Percentiles rank a stretch among this genome's conserved stretches.
phyloP scores from a whole-genome alignment of 2,329 filamentous ascomycete species.

The Cladosporium sp. region DNA sequence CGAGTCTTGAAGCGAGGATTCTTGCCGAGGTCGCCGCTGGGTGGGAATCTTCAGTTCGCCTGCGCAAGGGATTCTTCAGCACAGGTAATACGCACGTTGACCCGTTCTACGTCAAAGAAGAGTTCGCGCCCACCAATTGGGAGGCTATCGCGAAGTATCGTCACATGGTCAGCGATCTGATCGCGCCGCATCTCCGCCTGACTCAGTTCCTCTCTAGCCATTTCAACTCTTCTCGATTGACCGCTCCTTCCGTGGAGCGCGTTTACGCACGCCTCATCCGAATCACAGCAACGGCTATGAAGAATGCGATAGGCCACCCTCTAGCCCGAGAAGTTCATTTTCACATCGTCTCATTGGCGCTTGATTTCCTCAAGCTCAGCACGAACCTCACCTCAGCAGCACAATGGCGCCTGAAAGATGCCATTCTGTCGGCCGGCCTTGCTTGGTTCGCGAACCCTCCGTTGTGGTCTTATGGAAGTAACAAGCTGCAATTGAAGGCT shows the following conservation, averaged over 20 bases:
- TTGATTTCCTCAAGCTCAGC: conserved; percentile 69
- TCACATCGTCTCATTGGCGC: conserved; percentile 74
- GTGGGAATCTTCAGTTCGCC: conserved; percentile 80
- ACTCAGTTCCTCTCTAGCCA: conserved; percentile 89
- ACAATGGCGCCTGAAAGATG: conserved; percentile 81
- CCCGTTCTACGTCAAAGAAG: conserved; percentile 84
- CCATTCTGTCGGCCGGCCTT: conserved; percentile 76
- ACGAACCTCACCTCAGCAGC: conserved; percentile 57
- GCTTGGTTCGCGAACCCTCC: conserved; percentile 82
- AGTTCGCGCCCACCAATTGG: conserved; percentile 87
- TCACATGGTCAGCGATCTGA: conserved; percentile 70
- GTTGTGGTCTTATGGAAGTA: conserved; percentile 92
- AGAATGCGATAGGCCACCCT: conserved; percentile 67
- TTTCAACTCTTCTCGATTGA: conserved; percentile 85
- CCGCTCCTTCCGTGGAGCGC: conserved; percentile 72
- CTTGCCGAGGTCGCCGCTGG: conserved; percentile 81
- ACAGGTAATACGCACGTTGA: conserved; percentile 66
- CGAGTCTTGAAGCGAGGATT: conserved; percentile 76
- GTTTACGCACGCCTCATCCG: conserved; percentile 77
- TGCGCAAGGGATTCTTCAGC: conserved; percentile 75
- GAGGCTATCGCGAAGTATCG: conserved; percentile 67
- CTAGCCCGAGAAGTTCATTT: conserved; percentile 89
- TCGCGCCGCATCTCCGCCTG: conserved; percentile 79
- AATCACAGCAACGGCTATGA: conserved; percentile 69
- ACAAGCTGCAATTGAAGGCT: conserved; percentile 85